Percentiles rank a stretch among this genome's conserved stretches.
Evolutionary conservation across 164 flowering plant species (phyloP).

Genomic region (Kingdonia uniflora): DNA sequence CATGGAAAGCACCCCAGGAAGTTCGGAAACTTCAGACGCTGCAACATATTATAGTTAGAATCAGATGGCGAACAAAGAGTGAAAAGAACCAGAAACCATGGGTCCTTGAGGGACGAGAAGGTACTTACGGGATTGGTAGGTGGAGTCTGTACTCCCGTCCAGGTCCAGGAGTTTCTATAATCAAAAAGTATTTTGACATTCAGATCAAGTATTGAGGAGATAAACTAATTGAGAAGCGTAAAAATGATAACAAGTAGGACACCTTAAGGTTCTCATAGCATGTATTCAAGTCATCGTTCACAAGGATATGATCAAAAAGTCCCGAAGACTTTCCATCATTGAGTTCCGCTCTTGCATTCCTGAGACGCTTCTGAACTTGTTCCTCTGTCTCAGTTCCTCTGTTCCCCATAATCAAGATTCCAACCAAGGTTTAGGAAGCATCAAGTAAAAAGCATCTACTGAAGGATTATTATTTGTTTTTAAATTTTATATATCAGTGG

Average conservation of each 20-base stretch:
- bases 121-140: slow-evolving; percentile 33
- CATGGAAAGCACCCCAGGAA: slow-evolving; percentile 26
- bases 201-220: no score
- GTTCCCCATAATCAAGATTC: slow-evolving; percentile 3
- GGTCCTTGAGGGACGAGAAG: neutral
- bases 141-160: slow-evolving; percentile 18
- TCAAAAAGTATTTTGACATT: neutral
- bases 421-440: neutral
- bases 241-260: slow-evolving; percentile 1
- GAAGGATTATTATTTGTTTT: no score
- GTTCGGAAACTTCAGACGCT: slow-evolving; percentile 24
- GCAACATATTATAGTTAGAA: slow-evolving; percentile 6
- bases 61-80: no score
- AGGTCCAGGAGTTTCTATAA: slow-evolving; percentile 65
- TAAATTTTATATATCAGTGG: no score
- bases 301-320: slow-evolving; percentile 73
- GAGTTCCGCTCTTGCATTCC: slow-evolving; percentile 75
- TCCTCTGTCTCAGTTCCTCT: slow-evolving; percentile 95
- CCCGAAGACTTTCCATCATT: slow-evolving; percentile 62
- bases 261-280: slow-evolving; percentile 84
- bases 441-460: no score
- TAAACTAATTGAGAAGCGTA: no score
- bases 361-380: slow-evolving; percentile 76
- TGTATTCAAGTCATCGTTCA: slow-evolving; percentile 66
- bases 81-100: no score